Percentiles rank a stretch among this genome's conserved stretches.
These are phyloP conservation scores for Apiotrichum sp. DNA, from an alignment of 1,284 basidiomycete genomes.

Conservation along the genomic window DNA sequence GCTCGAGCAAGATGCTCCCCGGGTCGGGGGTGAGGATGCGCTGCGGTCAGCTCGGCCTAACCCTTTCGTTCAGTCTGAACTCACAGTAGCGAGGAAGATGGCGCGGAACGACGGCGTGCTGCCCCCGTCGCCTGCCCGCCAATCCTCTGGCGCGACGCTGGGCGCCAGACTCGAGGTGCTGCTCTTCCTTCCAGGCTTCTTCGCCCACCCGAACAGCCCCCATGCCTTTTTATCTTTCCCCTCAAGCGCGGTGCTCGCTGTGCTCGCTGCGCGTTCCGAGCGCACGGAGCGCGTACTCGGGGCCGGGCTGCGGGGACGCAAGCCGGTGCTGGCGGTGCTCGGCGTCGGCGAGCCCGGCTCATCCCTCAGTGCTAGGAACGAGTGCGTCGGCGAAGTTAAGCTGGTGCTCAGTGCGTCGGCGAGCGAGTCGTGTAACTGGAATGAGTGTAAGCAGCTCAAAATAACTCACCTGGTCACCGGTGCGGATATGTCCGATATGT, in stretches of 20 bases:
- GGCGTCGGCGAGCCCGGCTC: background rate
- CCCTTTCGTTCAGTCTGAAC: too few species aligned
- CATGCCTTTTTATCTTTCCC: slow-evolving; percentile 2
- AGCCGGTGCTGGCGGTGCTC: background rate
- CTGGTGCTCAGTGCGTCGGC: slow-evolving; percentile 15
- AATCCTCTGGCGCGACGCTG: slow-evolving; percentile 29
- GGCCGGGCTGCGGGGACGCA: slow-evolving; percentile 4
- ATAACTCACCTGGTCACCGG: background rate
- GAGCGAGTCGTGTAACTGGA: slow-evolving; percentile 11
- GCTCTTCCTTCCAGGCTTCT: slow-evolving; percentile 7
- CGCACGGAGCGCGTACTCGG: background rate
- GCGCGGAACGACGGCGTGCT: slow-evolving; percentile 40
- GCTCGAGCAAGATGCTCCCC: slow-evolving; percentile 63
- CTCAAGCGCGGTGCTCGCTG: background rate
- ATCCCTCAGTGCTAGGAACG: background rate
- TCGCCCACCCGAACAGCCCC: slow-evolving; percentile 15
- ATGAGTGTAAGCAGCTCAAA: too few species aligned
- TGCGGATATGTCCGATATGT: too few species aligned
- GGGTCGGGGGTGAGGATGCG: slow-evolving; percentile 79
- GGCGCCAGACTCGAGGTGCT: slow-evolving; percentile 7
- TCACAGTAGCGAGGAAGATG: slow-evolving; percentile 43
- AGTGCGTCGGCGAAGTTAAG: slow-evolving; percentile 9
- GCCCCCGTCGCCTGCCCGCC: slow-evolving; percentile 39
- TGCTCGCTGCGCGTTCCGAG: background rate
- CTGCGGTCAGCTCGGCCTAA: too few species aligned